Percentiles rank a stretch among this genome's conserved stretches.
Conservation (phyloP, 257 asterid species). For the Craterostigma plantagineum region DNA sequence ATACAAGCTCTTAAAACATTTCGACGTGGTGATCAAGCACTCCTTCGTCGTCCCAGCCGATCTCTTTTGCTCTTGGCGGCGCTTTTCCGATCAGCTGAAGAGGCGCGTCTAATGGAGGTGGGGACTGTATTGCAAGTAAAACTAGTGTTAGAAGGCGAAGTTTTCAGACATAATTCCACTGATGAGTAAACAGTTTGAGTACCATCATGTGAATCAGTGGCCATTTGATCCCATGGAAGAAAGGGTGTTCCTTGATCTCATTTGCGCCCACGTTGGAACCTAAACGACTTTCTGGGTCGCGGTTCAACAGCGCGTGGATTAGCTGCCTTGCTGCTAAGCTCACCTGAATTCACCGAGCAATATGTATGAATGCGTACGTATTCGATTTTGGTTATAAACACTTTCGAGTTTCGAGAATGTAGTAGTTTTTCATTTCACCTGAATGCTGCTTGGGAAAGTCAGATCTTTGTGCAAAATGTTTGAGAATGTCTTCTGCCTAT, state of each 20-base stretch:
- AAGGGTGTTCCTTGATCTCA: slow-evolving; percentile 80
- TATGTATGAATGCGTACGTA: no score
- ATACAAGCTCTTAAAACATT: slow-evolving; percentile 26
- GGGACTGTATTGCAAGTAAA: slow-evolving; percentile 30
- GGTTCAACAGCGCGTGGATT: slow-evolving; percentile 52
- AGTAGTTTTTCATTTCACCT: slow-evolving; percentile 22
- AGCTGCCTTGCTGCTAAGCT: slow-evolving; percentile 69
- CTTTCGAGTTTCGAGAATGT: no score
- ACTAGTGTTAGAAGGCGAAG: not conserved
- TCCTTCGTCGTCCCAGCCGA: slow-evolving; percentile 65
- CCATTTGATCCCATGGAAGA: slow-evolving; percentile 78
- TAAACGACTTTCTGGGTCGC: slow-evolving; percentile 70
- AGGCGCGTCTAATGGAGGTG: slow-evolving; percentile 73
- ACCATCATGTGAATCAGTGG: slow-evolving; percentile 93
- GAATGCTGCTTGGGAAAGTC: slow-evolving; percentile 95
- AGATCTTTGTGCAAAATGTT: slow-evolving; percentile 89
- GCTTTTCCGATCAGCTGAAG: slow-evolving; percentile 55
- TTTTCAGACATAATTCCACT: not conserved
- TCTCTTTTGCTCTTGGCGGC: slow-evolving; percentile 28
- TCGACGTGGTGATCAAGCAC: slow-evolving; percentile 57
- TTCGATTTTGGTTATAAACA: no score
- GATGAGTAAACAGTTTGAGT: slow-evolving; percentile 6
- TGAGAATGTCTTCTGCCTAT: slow-evolving; percentile 87
- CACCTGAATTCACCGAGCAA: no score
- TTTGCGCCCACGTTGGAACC: slow-evolving; percentile 83